phyloP scores from a whole-genome alignment of 495 filamentous ascomycete genomes.

The Ramalina peruviana region DNA sequence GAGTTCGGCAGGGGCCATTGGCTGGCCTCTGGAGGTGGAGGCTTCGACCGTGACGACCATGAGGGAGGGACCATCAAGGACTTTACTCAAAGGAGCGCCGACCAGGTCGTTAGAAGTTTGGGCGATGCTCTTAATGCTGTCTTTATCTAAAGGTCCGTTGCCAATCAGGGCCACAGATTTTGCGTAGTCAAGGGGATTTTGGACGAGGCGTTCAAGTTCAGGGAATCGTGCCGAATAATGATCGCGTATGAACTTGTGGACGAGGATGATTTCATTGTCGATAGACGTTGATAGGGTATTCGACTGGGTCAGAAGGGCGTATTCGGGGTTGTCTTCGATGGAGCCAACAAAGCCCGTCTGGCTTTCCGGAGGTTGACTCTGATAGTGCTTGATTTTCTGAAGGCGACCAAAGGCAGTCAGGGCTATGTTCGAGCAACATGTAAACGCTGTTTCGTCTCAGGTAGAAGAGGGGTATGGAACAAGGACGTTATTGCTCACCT shows the following conservation, averaged over 20 bases:
- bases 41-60: constrained; percentile 97
- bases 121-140: constrained; percentile 58
- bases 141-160: constrained; percentile 71
- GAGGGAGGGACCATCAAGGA: constrained; percentile 75
- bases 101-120: constrained; percentile 61
- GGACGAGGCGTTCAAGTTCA: constrained; percentile 88
- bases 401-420: constrained; percentile 40
- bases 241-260: constrained; percentile 91
- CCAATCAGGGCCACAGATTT: constrained; percentile 88
- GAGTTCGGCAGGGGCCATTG: constrained; percentile 62
- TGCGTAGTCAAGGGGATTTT: constrained; percentile 85
- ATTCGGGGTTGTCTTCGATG: constrained; percentile 77
- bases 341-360: constrained; percentile 50
- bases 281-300: constrained; percentile 80
- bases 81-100: constrained; percentile 54
- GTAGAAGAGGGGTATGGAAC: background rate
- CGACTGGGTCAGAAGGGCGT: constrained; percentile 66
- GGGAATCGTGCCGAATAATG: constrained; percentile 92
- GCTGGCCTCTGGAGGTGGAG: constrained; percentile 68
- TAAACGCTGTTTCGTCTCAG: constrained; percentile 26
- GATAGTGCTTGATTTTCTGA: constrained; percentile 66
- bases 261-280: constrained; percentile 77
- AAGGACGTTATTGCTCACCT: constrained; percentile 41
- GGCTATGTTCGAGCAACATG: constrained; percentile 30
- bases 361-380: constrained; percentile 50